Percentiles rank a stretch among this genome's conserved stretches.
Evolutionary conservation across 2,329 filamentous ascomycete species (phyloP).

Genomic region (Nemania sp.): DNA sequence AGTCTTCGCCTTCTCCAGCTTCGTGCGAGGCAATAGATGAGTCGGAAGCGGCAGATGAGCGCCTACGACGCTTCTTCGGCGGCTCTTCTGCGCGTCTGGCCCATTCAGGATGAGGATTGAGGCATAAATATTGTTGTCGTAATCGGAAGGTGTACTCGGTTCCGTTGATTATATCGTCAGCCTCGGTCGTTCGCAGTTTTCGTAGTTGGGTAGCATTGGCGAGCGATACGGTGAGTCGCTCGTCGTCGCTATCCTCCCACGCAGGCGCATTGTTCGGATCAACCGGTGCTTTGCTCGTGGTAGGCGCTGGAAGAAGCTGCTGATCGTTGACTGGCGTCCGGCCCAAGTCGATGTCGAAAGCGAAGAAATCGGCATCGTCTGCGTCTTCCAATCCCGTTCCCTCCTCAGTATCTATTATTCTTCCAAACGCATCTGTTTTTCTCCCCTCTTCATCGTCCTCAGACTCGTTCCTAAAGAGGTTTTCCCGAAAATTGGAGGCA

Average conservation of each 20-base stretch:
- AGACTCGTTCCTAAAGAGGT: conserved; percentile 70
- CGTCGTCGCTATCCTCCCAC: conserved; percentile 98
- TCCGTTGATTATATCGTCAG: conserved; percentile 87
- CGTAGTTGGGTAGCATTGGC: conserved; percentile 79
- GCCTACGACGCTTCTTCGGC: conserved; percentile 63
- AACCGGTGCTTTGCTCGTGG: conserved; percentile 43
- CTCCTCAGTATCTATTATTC: conserved; percentile 59
- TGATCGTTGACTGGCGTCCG: conserved; percentile 56
- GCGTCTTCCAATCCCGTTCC: conserved; percentile 69
- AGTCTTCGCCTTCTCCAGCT: conserved; percentile 58
- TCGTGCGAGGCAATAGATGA: conserved; percentile 49
- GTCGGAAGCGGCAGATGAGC: conserved; percentile 62
- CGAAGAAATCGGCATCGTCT: conserved; percentile 86
- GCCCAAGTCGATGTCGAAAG: conserved; percentile 82
- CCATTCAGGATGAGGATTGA: conserved; percentile 72
- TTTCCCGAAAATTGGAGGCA: conserved; percentile 81
- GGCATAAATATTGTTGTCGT: conserved; percentile 77
- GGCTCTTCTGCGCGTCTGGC: conserved; percentile 63
- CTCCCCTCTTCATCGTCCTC: conserved; percentile 46
- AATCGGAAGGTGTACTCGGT: conserved; percentile 86
- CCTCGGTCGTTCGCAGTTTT: conserved; percentile 83
- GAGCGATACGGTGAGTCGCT: conserved; percentile 85
- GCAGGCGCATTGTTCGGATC: conserved; percentile 63
- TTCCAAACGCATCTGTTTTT: conserved; percentile 50
- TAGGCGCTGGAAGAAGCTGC: conserved; percentile 41